Evolutionary conservation across 2,329 filamentous ascomycete species (phyloP).

Genomic region (Ophiostoma tasmaniense): DNA sequence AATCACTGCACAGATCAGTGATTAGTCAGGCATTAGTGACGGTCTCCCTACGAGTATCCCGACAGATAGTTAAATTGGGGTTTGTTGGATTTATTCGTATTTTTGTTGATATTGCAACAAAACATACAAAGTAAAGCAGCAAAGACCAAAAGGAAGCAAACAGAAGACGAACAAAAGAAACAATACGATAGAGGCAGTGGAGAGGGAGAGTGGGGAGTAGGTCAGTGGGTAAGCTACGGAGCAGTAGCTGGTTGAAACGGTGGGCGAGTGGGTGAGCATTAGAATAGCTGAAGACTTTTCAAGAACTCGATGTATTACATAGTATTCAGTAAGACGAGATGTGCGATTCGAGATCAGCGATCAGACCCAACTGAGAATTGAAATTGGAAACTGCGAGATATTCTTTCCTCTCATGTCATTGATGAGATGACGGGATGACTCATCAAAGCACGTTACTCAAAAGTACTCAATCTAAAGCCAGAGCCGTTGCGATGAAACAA

Average conservation of each 20-base stretch:
- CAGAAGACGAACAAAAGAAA: neutral
- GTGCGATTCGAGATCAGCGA: neutral
- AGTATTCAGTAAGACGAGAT: neutral
- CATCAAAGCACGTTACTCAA: neutral
- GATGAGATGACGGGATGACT: neutral
- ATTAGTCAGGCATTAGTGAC: too few species aligned
- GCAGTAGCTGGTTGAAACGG: neutral
- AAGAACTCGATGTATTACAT: neutral
- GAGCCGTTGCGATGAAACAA: neutral
- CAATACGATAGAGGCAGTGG: neutral
- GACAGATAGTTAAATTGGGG: too few species aligned
- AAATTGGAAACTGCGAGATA: too few species aligned
- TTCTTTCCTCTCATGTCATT: too few species aligned
- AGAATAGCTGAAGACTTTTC: neutral
- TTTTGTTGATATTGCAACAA: neutral
- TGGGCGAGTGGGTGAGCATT: neutral
- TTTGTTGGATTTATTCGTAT: too few species aligned
- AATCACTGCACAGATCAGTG: too few species aligned
- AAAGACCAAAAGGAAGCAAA: neutral
- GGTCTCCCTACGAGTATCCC: too few species aligned
- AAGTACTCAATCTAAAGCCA: neutral
- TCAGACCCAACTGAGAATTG: too few species aligned
- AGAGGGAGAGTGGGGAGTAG: neutral
- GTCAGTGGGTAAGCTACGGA: neutral
- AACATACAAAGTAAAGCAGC: neutral